Evolutionary conservation across 768 basidiomycete species (phyloP).

Genomic region (Tephrocybe rancida): DNA sequence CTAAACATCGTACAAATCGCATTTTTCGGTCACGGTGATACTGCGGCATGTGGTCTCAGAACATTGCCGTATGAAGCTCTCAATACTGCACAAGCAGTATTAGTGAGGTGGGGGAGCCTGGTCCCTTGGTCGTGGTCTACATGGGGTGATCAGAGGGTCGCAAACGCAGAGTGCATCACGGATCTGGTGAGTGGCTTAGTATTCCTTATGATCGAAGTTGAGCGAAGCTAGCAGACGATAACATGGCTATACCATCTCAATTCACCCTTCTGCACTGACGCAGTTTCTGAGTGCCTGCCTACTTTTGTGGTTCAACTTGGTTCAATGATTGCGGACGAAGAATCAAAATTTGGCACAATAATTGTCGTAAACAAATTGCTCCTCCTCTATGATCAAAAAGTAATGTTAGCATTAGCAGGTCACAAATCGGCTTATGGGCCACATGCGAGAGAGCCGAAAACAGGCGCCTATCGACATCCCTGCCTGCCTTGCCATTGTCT

Average conservation of each 20-base stretch:
- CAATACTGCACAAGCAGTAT: constrained; percentile 46
- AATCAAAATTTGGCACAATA: constrained; percentile 1
- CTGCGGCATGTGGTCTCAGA: not conserved
- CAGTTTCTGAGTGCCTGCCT: constrained; percentile 4
- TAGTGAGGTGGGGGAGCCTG: constrained; percentile 61
- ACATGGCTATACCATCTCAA: constrained; percentile 54
- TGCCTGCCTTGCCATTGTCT: constrained; percentile 21
- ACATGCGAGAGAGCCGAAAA: constrained; percentile 9
- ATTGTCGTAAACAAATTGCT: constrained; percentile 11
- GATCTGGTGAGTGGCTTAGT: constrained; percentile 41
- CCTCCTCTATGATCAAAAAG: not conserved
- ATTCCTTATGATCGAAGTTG: not conserved
- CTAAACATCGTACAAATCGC: constrained; percentile 26
- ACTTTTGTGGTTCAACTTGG: not conserved
- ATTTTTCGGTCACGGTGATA: constrained; percentile 8
- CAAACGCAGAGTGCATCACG: constrained; percentile 50
- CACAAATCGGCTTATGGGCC: constrained; percentile 21
- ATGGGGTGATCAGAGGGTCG: constrained; percentile 58
- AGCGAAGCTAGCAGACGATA: constrained; percentile 39
- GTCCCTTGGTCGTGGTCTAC: constrained; percentile 67
- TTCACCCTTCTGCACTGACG: constrained; percentile 12
- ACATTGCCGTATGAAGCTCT: constrained; percentile 25
- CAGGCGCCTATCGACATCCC: constrained; percentile 2
- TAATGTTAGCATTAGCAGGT: constrained; percentile 24
- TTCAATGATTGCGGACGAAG: constrained; percentile 1